phyloP scores from a whole-genome alignment of 371 early-diverging fungal species.

The Blyttiomyces sp. region DNA sequence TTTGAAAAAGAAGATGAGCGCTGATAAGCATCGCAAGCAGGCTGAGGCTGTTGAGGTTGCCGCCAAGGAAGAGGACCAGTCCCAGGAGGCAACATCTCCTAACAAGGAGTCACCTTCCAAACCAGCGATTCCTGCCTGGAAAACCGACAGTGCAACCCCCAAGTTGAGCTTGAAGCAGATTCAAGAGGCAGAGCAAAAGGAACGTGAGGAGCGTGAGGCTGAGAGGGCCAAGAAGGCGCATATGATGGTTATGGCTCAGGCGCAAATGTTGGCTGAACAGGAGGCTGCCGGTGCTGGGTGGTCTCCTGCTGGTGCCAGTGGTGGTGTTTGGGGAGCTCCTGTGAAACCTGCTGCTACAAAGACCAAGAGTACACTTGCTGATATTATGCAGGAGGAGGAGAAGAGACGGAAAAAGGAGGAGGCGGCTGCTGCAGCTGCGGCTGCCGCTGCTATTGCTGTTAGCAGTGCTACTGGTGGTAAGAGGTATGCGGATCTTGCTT shows the following conservation, averaged over 20 bases:
- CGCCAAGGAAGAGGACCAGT: too few species aligned
- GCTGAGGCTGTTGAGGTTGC: not conserved
- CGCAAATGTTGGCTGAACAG: conserved; percentile 29
- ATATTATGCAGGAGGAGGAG: conserved; percentile 53
- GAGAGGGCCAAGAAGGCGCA: conserved; percentile 31
- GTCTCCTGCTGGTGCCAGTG: conserved; percentile 3
- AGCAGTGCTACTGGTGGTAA: conserved; percentile 17
- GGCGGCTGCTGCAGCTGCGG: conserved; percentile 11
- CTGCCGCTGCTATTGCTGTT: conserved; percentile 16
- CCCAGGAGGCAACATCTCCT: too few species aligned
- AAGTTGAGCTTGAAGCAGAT: conserved; percentile 46
- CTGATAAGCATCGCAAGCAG: too few species aligned
- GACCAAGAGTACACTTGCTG: too few species aligned
- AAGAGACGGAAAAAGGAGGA: conserved; percentile 28
- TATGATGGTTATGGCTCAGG: conserved; percentile 33
- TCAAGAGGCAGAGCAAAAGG: conserved; percentile 42
- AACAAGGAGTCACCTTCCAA: too few species aligned
- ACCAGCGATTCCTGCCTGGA: conserved; percentile 17
- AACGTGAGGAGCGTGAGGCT: conserved; percentile 26
- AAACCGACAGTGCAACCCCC: conserved; percentile 12
- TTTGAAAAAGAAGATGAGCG: too few species aligned
- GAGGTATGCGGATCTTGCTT: conserved; percentile 43
- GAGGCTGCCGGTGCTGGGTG: conserved; percentile 11
- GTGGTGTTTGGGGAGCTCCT: conserved; percentile 15
- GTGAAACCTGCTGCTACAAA: conserved; percentile 32